Evolutionary conservation across 2,329 filamentous ascomycete species (phyloP), one percentile per base, ranked within the genome.

Genomic region (Hymenoscyphus fructigenus): DNA sequence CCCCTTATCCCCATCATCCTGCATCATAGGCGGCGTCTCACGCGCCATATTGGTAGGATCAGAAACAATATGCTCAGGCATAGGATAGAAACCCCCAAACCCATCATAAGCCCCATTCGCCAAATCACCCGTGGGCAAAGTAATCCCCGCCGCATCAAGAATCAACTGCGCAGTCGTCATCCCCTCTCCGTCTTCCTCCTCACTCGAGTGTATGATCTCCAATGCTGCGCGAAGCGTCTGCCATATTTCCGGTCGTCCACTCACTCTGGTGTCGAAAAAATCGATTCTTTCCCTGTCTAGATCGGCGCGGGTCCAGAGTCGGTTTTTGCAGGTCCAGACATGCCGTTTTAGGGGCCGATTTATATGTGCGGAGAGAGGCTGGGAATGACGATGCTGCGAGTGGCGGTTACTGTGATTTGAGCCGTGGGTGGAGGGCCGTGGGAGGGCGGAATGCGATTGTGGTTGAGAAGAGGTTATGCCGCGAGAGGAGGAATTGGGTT

Each of bases 241-340:
- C 94, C 94, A 98, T 29, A 95, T 84, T 76, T 97, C 91, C 4
- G 83, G 73, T 3, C 87, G 84, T 1, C 92, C 92, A 0, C 90
- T 91, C 17, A 96, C 91, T 57, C 92, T 83, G 1, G 93, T 97
- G 67, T 97, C 93, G 77, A 96, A 98, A 81, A 96, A 97, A 67
- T 92, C 92, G 59, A 79, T 80, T 59, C 94, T 85, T 78, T 97
- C 91, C 36, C 82, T 83, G 65, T 87, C 85, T 1, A 97, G 81
- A 61, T 89, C 81, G 17, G 78, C 74, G n/a, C 84, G 86, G 0
- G 91, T 93, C 91, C 91, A 96, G 17, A 79, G 77, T 23, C 85
- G 85, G 61, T 83, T 82, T 67, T 83, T 84, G 64, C 88, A 86
- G 14, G 80, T 80, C 90, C 90, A 93, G 62, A 83, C 78, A 70